Evolutionary conservation across 371 early-diverging fungal genomes (phyloP).

Genomic region (Mortierella sp.): DNA sequence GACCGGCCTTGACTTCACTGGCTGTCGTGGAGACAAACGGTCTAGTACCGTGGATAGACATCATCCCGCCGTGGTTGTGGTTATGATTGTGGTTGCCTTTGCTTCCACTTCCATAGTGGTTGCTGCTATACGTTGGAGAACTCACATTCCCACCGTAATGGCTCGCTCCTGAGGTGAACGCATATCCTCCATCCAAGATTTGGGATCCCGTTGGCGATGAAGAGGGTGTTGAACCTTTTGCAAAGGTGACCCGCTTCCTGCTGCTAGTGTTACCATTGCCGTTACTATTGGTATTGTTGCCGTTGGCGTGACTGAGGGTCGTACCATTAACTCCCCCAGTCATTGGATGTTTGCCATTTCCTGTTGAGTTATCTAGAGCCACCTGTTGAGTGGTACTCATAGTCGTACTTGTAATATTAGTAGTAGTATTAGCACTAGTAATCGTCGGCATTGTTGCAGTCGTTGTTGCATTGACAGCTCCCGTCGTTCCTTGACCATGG

Average conservation of each 20-base stretch:
- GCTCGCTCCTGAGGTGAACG: no score
- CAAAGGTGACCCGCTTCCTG: conserved; percentile 39
- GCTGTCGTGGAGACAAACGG: background rate
- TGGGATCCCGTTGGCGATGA: conserved; percentile 29
- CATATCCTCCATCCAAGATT: conserved; percentile 1
- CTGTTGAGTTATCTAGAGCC: background rate
- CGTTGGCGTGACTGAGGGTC: background rate
- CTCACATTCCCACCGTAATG: background rate
- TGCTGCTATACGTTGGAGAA: background rate
- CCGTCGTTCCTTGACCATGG: background rate
- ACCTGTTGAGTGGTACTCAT: background rate
- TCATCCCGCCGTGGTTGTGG: no score
- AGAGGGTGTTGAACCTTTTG: conserved; percentile 36
- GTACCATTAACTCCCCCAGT: background rate
- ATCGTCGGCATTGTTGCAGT: background rate
- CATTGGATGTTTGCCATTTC: background rate
- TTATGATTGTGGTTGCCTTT: background rate
- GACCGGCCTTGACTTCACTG: background rate
- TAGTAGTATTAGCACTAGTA: no score
- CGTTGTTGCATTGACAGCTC: background rate
- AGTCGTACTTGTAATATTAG: no score
- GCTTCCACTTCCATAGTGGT: background rate
- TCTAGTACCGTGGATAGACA: background rate
- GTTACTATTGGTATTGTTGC: background rate
- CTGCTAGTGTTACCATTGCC: background rate